These are phyloP conservation scores for Elymus sibiricus DNA, from an alignment of 176 grass and related monocot species.

Conservation along the genomic window DNA sequence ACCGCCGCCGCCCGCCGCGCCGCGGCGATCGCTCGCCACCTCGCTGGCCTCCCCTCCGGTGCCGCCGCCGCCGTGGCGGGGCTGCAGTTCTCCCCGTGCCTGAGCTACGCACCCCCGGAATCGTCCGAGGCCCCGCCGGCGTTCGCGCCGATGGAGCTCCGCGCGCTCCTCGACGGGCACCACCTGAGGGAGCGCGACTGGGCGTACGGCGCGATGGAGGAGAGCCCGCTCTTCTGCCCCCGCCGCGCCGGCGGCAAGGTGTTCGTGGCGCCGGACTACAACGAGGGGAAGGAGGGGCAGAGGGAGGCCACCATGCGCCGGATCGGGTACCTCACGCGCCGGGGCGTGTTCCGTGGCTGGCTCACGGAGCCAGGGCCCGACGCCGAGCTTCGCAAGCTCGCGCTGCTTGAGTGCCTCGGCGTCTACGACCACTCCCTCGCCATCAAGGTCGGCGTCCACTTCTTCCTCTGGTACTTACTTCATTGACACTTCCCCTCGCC, in stretches of 20 bases:
- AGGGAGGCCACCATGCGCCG: conserved; percentile 63
- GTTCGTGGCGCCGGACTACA: conserved; percentile 62
- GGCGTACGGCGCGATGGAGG: conserved; percentile 64
- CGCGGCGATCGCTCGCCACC: conserved; percentile 39
- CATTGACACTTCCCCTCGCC: neutral
- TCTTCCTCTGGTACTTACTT: conserved; percentile 70
- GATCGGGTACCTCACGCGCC: conserved; percentile 40
- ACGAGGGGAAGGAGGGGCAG: conserved; percentile 70
- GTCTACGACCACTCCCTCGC: conserved; percentile 73
- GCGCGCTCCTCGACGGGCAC: conserved; percentile 59
- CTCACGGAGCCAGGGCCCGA: conserved; percentile 46
- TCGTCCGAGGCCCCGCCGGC: conserved; percentile 33
- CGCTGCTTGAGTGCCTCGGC: conserved; percentile 61
- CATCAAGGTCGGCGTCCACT: conserved; percentile 79
- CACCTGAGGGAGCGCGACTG: conserved; percentile 57
- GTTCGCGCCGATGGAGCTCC: conserved; percentile 43
- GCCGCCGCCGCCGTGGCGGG: neutral
- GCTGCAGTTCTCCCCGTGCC: conserved; percentile 39
- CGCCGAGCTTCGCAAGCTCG: conserved; percentile 41
- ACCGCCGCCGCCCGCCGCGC: conserved; percentile 19
- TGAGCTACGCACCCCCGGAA: conserved; percentile 56
- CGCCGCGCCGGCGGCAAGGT: conserved; percentile 37
- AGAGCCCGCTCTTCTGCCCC: conserved; percentile 65
- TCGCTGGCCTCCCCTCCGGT: neutral
- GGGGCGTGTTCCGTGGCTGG: conserved; percentile 73